Percentiles rank a stretch among this genome's conserved stretches.
These are phyloP conservation scores for Leccinum truebloodii DNA, from an alignment of 768 basidiomycete genomes.

Conservation along the genomic window DNA sequence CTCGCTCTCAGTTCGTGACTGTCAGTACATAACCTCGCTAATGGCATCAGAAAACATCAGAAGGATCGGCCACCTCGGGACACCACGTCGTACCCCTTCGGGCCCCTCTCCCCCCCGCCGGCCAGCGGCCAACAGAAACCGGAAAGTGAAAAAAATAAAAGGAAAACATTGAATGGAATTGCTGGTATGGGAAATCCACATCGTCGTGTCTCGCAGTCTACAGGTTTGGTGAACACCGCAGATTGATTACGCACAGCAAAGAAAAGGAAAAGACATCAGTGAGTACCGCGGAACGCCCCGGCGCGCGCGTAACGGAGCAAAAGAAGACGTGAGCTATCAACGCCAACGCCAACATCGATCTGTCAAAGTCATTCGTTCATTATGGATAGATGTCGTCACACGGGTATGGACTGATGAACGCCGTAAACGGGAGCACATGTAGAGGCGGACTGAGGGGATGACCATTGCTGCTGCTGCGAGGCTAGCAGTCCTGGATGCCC, in stretches of 20 bases:
- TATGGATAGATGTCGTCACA: slow-evolving; percentile 3
- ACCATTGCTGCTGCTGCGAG: not conserved
- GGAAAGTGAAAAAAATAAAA: not conserved
- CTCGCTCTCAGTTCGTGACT: not conserved
- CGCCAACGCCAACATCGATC: not conserved
- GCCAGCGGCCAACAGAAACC: not conserved
- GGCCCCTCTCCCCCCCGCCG: not conserved
- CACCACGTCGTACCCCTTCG: not conserved
- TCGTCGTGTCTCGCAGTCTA: not conserved
- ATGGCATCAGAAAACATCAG: not conserved
- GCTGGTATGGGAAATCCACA: not conserved
- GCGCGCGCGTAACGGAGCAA: not conserved
- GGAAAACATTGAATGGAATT: not conserved
- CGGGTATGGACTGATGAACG: not conserved
- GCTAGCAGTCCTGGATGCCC: slow-evolving; percentile 5
- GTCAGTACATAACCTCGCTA: not conserved
- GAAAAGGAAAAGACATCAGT: not conserved
- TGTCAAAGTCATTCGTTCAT: not conserved
- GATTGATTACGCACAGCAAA: slow-evolving; percentile 2
- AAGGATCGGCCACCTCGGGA: not conserved
- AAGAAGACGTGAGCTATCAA: not conserved
- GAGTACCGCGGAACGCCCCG: not conserved
- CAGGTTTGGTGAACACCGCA: not conserved
- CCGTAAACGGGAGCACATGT: not conserved
- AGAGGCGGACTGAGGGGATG: not conserved